Evolutionary conservation across 2,329 filamentous ascomycete species (phyloP), one percentile per base, ranked within the genome.

Genomic region (Pseudocercospora fuligena): DNA sequence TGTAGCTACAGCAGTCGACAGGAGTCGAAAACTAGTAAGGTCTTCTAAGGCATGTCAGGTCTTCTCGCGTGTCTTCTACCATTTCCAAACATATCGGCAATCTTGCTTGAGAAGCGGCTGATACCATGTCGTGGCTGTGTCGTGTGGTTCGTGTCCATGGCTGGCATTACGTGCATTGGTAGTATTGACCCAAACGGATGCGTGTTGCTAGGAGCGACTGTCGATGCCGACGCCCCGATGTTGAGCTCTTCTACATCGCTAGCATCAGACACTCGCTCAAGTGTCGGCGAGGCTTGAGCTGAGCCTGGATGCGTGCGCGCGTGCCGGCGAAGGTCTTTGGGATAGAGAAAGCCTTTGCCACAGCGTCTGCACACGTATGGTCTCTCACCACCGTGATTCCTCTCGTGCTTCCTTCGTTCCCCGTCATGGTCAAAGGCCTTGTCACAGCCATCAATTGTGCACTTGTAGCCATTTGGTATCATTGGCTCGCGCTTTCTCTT

Each of bases 291-390:
- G 0, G 63, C 65, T 27, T 61, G 60, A 7, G 60, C 63, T 2
- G 65, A 66, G 25, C 63, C 65, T 5, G 40, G 33, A 57, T 66
- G 65, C 27, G 61, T 61, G 12, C 60, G 60, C 21, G 62, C 54
- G 47, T 66, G 65, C 9, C 65, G 60, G 4, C 65, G 60, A 56
- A 66, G 25, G 21, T 66, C 65, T 46, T 66, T 66, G 0, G 65
- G 65, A 29, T 66, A 66, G 5, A 60, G 60, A 33, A 66, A 66
- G 14, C 65, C 65, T 29, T 66, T 66, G 29, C 61, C 65, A 53
- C 65, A 66, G 9, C 58, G 60, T 5, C 21, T 54, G 46, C 65
- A 66, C 2, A 36, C 27, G 11, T 66, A 47, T 12, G 65, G 61
- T 47, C 65, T 61, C 5, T 66, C 65, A 6, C 51, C 51, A 46